Conservation (phyloP, 345 rosid genomes). For the Gossypium ekmanianum region DNA sequence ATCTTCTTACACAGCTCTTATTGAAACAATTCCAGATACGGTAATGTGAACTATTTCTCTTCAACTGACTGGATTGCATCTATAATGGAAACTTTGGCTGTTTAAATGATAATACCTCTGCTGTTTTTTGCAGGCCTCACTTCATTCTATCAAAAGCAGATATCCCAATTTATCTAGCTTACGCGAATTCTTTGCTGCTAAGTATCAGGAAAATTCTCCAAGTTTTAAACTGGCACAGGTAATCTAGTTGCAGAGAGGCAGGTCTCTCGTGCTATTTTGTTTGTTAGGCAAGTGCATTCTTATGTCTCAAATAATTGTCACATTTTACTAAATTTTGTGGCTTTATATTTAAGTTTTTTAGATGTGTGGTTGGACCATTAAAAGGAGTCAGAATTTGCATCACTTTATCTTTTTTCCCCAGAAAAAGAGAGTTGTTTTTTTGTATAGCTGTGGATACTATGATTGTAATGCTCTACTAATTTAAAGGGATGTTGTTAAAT, state of each 20-base stretch:
- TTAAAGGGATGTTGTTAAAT: background rate
- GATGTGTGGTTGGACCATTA: background rate
- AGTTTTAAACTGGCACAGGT: constrained; percentile 98
- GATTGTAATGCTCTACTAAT: background rate
- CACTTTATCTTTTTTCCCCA: background rate
- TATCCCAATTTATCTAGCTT: constrained; percentile 76
- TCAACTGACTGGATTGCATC: background rate
- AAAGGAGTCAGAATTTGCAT: background rate
- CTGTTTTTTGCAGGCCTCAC: constrained; percentile 69
- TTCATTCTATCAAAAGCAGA: constrained; percentile 96
- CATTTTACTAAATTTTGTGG: constrained; percentile 3
- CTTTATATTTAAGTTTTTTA: background rate
- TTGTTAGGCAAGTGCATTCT: background rate
- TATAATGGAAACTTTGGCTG: constrained; percentile 1
- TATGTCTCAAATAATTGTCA: background rate
- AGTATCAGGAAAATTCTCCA: constrained; percentile 78
- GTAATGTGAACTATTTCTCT: constrained; percentile 34
- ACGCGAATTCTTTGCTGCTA: constrained; percentile 88
- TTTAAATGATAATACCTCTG: constrained; percentile 16
- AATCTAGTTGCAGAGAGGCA: constrained; percentile 22
- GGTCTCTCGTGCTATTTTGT: constrained; percentile 2
- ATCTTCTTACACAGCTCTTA: constrained; percentile 96
- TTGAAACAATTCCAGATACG: constrained; percentile 98
- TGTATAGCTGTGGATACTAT: background rate
- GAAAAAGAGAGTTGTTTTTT: background rate